Base-by-base conservation (phyloP, 2,329 filamentous ascomycete species). In the Penicillium vulpinum region DNA sequence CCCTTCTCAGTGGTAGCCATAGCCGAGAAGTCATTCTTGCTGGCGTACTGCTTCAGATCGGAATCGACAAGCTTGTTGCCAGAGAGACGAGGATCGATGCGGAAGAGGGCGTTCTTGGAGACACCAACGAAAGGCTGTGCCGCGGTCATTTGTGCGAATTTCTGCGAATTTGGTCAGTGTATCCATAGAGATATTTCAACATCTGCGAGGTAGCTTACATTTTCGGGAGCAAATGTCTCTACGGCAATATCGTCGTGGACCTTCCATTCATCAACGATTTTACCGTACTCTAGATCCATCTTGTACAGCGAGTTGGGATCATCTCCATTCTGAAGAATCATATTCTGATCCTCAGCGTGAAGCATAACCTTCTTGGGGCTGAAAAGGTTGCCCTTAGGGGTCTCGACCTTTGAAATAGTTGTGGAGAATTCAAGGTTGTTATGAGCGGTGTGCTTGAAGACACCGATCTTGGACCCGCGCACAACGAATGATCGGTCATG, bases 221-320 rank as follows among this genome's bases (percentile, higher is more conserved):
- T 96, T 75, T 97, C 92, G 0, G 94, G 94, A 0, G 91, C 91
- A 75, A 97, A 97, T 10, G 88, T 94, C 53, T 90, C 87, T 59
- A 97, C 90, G 0, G 91, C 88, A 54, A 99, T 97, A 71, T 97
- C 91, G 61, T 99, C 93, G 70, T 99, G 93, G 15, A 99, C 85
- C 67, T 96, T 96, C 94, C 94, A 99, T 75, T 99, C 94, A 70
- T 99, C 94, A 2, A 97, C 92, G 35, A 99, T 90, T 78, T 97
- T 97, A 64, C 94, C 94, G 66, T 95, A 95, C 74, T 99, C 93
- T 43, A 99, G 82, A 77, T 99, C 94, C 94, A 99, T 97, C 44
- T 91, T 90, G 74, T 92, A 99, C 1, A 99, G 83, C 50, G 91
- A 92, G 78, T 96, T 93, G 1, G 93, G 91, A 63, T 97, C 89